These are phyloP conservation scores for Monilinia vaccinii-corymbosi DNA, from an alignment of 2,329 filamentous ascomycete species.

Conservation along the genomic window DNA sequence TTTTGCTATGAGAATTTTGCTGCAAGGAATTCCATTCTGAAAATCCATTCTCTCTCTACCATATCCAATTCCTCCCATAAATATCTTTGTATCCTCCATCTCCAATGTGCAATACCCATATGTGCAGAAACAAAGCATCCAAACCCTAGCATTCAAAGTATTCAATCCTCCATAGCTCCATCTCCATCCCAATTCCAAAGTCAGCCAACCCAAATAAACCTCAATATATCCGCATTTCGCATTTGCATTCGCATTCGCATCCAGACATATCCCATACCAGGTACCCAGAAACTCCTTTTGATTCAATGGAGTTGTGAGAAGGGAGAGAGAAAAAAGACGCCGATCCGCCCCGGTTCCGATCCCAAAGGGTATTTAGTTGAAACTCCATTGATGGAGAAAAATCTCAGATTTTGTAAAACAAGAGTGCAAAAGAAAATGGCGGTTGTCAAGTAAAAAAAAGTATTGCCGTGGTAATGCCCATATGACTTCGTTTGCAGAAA, in stretches of 20 bases:
- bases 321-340: neutral
- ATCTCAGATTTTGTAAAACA: neutral
- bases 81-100: neutral
- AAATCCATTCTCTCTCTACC: neutral
- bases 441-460: neutral
- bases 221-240: neutral
- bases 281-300: slow-evolving; percentile 2
- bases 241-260: neutral
- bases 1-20: neutral
- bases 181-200: neutral
- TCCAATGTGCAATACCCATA: neutral
- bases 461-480: slow-evolving; percentile 4
- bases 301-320: neutral
- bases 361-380: slow-evolving; percentile 4
- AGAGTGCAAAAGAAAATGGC: neutral
- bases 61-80: neutral
- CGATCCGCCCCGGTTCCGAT: neutral
- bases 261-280: neutral
- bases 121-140: neutral
- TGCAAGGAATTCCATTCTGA: neutral
- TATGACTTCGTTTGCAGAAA: neutral
- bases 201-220: neutral
- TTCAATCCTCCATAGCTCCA: neutral
- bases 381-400: slow-evolving; percentile 1
- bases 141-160: neutral